Percentiles rank a stretch among this genome's conserved stretches.
These are phyloP conservation scores for Wallacemonas collosoma DNA, from an alignment of 208 protist genomes.

Conservation along the genomic window DNA sequence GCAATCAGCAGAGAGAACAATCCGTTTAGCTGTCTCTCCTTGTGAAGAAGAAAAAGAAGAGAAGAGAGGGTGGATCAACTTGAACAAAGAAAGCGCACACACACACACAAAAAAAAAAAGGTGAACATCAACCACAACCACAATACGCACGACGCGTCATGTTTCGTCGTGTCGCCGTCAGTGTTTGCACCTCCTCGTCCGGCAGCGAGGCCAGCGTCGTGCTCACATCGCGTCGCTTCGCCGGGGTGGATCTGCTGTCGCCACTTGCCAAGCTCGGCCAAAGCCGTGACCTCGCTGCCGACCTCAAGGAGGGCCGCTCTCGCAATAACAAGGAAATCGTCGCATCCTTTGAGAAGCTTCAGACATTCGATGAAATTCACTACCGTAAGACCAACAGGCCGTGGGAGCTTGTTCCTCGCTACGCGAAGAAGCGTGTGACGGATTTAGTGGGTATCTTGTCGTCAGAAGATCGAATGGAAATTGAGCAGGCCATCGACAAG, in stretches of 20 bases:
- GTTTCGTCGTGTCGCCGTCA: constrained; percentile 19
- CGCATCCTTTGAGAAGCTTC: constrained; percentile 77
- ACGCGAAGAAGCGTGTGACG: constrained; percentile 84
- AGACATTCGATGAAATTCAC: constrained; percentile 86
- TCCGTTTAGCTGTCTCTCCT: no score
- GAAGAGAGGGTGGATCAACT: no score
- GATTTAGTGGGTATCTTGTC: constrained; percentile 80
- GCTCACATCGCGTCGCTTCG: constrained; percentile 29
- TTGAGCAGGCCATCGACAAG: constrained; percentile 85
- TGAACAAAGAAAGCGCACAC: background rate
- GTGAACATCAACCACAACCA: background rate
- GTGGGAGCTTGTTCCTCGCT: constrained; percentile 82
- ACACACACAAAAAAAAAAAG: background rate
- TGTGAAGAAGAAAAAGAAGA: no score
- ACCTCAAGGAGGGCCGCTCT: constrained; percentile 70
- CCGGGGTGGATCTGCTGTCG: constrained; percentile 74
- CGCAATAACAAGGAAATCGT: constrained; percentile 86
- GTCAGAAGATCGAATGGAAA: constrained; percentile 86
- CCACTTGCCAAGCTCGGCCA: constrained; percentile 80
- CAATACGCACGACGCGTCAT: constrained; percentile 1
- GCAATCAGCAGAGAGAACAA: no score
- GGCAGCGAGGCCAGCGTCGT: background rate
- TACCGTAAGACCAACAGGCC: constrained; percentile 80
- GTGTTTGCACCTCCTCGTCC: constrained; percentile 9
- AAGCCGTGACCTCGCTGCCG: constrained; percentile 72